Evolutionary conservation across 2,329 filamentous ascomycete genomes (phyloP), one percentile per base, ranked within the genome.

Genomic region (Nannizziopsis arthrosporioides): DNA sequence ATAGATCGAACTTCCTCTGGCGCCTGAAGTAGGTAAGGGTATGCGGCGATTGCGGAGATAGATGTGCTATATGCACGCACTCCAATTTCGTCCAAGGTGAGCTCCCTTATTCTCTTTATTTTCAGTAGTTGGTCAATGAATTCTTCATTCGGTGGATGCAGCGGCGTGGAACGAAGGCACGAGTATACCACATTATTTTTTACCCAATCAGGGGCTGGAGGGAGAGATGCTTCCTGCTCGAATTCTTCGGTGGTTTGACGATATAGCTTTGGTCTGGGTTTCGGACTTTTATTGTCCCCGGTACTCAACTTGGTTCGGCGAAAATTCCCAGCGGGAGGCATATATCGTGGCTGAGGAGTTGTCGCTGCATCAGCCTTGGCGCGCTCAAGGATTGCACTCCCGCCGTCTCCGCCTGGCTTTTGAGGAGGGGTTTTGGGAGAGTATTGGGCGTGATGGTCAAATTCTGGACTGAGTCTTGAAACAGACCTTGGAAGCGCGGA

Each of bases 11-110:
- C 60, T 52, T 75, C 71, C 2, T 61, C 59, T 1, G 67, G 57
- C 2, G 58, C 68, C 15, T 61, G 67, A 51, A 84, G 61, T 36
- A 61, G 64, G 57, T 78, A 67, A 0, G 89, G 87, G 58, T 95
- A 95, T 0, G 90, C 85, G 2, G 85, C 79, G 14, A 98, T 64
- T 0, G 85, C 70, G 5, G 92, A 87, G 54, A 96, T 94, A 10
- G 84, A 81, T 1, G 84, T 88, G 27, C 84, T 89, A 61, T 96
- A 96, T 0, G 90, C 88, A 42, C 87, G 78, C 0, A 89, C 80
- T 1, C 86, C 87, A 50, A 93, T 80, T 41, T 84, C 74, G 57
- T 95, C 88, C 7, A 80, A 78, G 1, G 76, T 80, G 1, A 95
- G 71, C 12, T 78, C 73, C 17, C 90, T 77, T 2, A 82, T 74